Base-by-base conservation (phyloP, 495 filamentous ascomycete genomes). In the Aspergillus sclerotioniger region DNA sequence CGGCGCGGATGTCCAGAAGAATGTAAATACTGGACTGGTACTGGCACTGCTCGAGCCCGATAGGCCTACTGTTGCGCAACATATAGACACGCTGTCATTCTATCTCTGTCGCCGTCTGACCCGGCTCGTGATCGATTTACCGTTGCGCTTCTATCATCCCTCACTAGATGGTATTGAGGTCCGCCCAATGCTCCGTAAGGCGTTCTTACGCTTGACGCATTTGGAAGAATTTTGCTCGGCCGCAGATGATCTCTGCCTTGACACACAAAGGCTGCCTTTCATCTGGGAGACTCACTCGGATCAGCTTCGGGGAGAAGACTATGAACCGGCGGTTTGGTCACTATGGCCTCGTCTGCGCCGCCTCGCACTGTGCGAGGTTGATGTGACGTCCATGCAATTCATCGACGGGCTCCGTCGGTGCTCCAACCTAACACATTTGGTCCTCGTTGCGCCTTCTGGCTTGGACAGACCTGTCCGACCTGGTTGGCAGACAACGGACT, bases 311-410 rank as follows among this genome's bases (percentile, higher is more conserved):
- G 41, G 54, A 32, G 19, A 35, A 10, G 54, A 52, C n/a, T 58
- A 59, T 20, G 62, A 74, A 33, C 63, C 67, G 8, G 55, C 60
- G 28, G 49, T 71, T 3, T 76, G 72, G 74, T 50, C 58, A 21
- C 48, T 58, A 3, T 75, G 72, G 71, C 63, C 66, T 7, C 60
- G 62, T 12, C 60, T 77, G 6, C 48, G 47, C 33, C 64, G 61
- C 3, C 65, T 77, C 6, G 71, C 66, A 17, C 48, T 77, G 25
- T 75, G 71, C 60, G 67, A 74, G 20, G 62, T 61, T 8, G 59
- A 64, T 31, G 51, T 69, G 7, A 53, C 63, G 21, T 57, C 31
- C 10, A 17, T 29, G 46, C 57, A 56, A n/a, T 71, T 75, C 54
- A 65, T 67, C 60, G 32, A 37, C 6, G 52, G 54, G 20, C 57